Evolutionary conservation across 2,329 filamentous ascomycete genomes (phyloP).

Genomic region (Colletotrichum agaves): DNA sequence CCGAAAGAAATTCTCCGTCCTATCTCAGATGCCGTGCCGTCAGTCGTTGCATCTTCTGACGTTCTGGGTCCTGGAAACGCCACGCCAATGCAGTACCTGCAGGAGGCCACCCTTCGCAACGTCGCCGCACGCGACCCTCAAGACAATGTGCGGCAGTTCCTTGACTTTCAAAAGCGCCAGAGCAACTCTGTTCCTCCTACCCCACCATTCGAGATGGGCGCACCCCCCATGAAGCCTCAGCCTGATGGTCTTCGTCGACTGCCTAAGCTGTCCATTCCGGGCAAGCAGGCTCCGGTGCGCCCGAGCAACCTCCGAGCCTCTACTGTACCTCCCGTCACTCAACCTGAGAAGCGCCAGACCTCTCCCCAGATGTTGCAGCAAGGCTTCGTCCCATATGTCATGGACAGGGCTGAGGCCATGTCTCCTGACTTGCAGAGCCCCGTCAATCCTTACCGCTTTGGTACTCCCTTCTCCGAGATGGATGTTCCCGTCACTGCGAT

Average conservation of each 20-base stretch:
- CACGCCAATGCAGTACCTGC: constrained; percentile 75
- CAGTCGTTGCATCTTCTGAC: constrained; percentile 91
- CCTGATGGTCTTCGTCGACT: constrained; percentile 67
- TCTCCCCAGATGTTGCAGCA: constrained; percentile 37
- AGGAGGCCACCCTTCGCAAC: constrained; percentile 77
- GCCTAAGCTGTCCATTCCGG: constrained; percentile 71
- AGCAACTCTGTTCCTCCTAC: constrained; percentile 71
- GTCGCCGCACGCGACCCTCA: constrained; percentile 82
- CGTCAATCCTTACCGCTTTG: constrained; percentile 76
- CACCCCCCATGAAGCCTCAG: constrained; percentile 58
- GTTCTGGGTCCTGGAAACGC: constrained; percentile 77
- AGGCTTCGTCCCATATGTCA: constrained; percentile 60
- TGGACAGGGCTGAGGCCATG: constrained; percentile 61
- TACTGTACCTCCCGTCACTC: constrained; percentile 44
- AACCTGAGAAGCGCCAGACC: constrained; percentile 40
- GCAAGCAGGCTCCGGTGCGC: constrained; percentile 45
- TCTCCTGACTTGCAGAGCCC: constrained; percentile 69
- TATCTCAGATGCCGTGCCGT: constrained; percentile 80
- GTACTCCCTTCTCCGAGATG: constrained; percentile 91
- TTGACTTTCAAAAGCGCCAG: constrained; percentile 80
- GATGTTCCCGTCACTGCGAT: constrained; percentile 85
- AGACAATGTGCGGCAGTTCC: constrained; percentile 92
- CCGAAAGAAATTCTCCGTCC: constrained; percentile 69
- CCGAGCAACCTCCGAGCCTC: constrained; percentile 44
- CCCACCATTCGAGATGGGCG: constrained; percentile 73